Conservation (phyloP, 2,329 filamentous ascomycete species). For the Penicillium sp. region DNA sequence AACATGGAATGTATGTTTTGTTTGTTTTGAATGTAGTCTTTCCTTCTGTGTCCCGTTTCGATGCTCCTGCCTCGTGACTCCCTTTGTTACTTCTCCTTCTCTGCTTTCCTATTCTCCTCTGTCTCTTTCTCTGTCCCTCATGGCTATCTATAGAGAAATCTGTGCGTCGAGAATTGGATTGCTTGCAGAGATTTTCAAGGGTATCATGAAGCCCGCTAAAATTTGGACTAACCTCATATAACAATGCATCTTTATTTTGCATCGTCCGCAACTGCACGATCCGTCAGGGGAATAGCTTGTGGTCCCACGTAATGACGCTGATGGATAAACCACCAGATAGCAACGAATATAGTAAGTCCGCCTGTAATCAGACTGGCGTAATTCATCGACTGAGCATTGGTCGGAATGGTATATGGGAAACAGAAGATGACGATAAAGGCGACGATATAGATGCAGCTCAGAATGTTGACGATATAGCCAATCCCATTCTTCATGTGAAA, state of each 20-base stretch:
- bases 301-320: constrained; percentile 33
- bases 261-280: constrained; percentile 29
- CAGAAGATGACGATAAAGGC: constrained; percentile 59
- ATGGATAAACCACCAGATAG: constrained; percentile 42
- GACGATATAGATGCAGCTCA: constrained; percentile 51
- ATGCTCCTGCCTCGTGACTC: too few relatives aligned
- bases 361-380: constrained; percentile 52
- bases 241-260: constrained; percentile 20
- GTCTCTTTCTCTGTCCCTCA: too few relatives aligned
- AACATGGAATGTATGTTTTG: too few relatives aligned
- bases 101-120: too few relatives aligned
- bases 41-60: too few relatives aligned
- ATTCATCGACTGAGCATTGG: constrained; percentile 50
- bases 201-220: too few relatives aligned
- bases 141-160: too few relatives aligned
- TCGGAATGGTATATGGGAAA: constrained; percentile 51
- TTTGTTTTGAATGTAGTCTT: too few relatives aligned
- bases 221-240: too few relatives aligned
- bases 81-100: too few relatives aligned
- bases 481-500: constrained; percentile 51
- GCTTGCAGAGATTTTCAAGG: too few relatives aligned
- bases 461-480: constrained; percentile 49
- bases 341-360: constrained; percentile 49
- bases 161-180: too few relatives aligned
- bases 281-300: constrained; percentile 31